Conservation (phyloP, 1,284 basidiomycete species). For the Phylloboletellus chloephorus region DNA sequence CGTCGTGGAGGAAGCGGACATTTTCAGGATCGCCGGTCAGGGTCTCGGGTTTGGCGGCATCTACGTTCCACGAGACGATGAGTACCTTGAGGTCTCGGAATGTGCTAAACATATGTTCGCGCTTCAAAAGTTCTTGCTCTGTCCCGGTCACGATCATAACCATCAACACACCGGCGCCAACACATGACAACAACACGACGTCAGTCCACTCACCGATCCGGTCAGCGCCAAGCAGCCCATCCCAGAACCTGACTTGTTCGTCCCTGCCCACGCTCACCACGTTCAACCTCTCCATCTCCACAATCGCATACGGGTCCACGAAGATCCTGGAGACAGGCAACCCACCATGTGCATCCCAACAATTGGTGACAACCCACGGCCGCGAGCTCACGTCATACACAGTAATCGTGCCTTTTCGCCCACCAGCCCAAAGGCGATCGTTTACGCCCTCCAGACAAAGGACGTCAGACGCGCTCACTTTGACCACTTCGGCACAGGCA, state of each 20-base stretch:
- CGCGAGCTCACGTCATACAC: slow-evolving; percentile 68
- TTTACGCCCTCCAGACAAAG: slow-evolving; percentile 77
- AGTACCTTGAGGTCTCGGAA: slow-evolving; percentile 77
- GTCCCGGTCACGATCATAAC: slow-evolving; percentile 5
- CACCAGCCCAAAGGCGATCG: slow-evolving; percentile 80
- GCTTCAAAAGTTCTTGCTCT: slow-evolving; percentile 74
- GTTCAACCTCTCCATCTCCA: slow-evolving; percentile 56
- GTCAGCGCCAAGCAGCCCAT: slow-evolving; percentile 79
- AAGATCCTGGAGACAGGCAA: slow-evolving; percentile 68
- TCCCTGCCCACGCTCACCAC: slow-evolving; percentile 81
- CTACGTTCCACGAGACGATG: slow-evolving; percentile 92
- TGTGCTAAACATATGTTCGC: slow-evolving; percentile 73
- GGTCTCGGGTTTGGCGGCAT: slow-evolving; percentile 78
- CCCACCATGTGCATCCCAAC: slow-evolving; percentile 85
- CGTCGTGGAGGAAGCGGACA: slow-evolving; percentile 66
- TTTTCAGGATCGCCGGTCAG: slow-evolving; percentile 62
- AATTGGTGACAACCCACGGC: slow-evolving; percentile 87
- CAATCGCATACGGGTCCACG: slow-evolving; percentile 70
- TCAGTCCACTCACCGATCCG: slow-evolving; percentile 68
- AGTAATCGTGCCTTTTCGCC: slow-evolving; percentile 76
- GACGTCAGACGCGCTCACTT: slow-evolving; percentile 76
- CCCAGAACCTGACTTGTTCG: slow-evolving; percentile 78
- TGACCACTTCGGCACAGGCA: slow-evolving; percentile 62
- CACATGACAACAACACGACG: slow-evolving; percentile 4
- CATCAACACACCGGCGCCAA: slow-evolving; percentile 1